These are phyloP conservation scores for Suillus paluster DNA, from an alignment of 768 basidiomycete genomes.

Conservation along the genomic window DNA sequence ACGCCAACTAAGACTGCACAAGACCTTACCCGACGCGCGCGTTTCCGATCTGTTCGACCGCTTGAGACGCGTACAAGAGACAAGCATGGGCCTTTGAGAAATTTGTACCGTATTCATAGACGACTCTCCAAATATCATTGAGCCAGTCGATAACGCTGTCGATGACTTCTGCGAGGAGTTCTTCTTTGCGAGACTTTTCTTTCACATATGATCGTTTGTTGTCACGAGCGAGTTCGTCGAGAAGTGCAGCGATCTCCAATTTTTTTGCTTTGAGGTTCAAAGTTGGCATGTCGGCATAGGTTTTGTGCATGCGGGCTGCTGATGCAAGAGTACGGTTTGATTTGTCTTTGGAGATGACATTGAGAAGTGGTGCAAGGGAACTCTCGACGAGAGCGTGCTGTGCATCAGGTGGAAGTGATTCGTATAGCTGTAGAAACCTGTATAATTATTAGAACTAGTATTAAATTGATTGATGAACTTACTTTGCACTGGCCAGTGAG, in stretches of 20 bases:
- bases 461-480: background rate
- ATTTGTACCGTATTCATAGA: constrained; percentile 60
- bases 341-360: constrained; percentile 43
- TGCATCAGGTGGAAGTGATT: constrained; percentile 56
- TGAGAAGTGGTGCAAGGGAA: constrained; percentile 53
- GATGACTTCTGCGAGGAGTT: constrained; percentile 59
- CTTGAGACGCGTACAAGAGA: constrained; percentile 55
- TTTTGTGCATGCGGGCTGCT: constrained; percentile 44
- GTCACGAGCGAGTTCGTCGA: constrained; percentile 59
- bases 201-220: constrained; percentile 55
- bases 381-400: constrained; percentile 53
- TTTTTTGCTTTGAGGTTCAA: constrained; percentile 59
- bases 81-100: constrained; percentile 58
- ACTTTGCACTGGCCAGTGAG: constrained; percentile 24
- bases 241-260: constrained; percentile 53
- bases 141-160: constrained; percentile 62
- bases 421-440: constrained; percentile 54
- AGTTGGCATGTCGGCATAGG: constrained; percentile 46
- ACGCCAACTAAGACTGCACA: constrained; percentile 1
- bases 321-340: constrained; percentile 44
- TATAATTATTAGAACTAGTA: background rate
- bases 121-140: constrained; percentile 63
- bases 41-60: constrained; percentile 47
- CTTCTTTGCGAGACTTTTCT: constrained; percentile 57
- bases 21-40: constrained; percentile 43